Evolutionary conservation across 257 asterid genomes (phyloP).

Genomic region (Solanum commersonii): DNA sequence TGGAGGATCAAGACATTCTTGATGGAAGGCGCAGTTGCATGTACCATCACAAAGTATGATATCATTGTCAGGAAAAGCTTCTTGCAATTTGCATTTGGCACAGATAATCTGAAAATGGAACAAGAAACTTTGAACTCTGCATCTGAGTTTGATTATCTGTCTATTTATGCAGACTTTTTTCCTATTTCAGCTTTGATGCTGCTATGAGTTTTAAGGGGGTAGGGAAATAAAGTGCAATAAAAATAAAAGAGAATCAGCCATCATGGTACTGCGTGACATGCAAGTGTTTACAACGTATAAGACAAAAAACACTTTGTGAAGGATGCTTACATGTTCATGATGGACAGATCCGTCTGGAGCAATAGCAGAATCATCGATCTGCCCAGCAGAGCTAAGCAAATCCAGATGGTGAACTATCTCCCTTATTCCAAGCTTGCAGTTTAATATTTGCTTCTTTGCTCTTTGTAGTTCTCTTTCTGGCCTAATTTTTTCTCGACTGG

Average conservation of each 20-base stretch:
- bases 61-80: conserved; percentile 81
- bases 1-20: conserved; percentile 91
- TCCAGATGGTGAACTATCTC: conserved; percentile 82
- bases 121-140: conserved; percentile 7
- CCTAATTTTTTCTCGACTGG: conserved; percentile 89
- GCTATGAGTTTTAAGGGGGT: not conserved
- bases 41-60: conserved; percentile 95
- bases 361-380: conserved; percentile 50
- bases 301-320: not conserved
- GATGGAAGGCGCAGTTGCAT: conserved; percentile 93
- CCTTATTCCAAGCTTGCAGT: conserved; percentile 91
- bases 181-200: not conserved
- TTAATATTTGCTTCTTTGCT: conserved; percentile 73
- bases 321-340: conserved; percentile 66
- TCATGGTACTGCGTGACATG: not conserved
- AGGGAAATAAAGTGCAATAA: not conserved
- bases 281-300: not conserved
- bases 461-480: conserved; percentile 85
- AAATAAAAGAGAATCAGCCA: not conserved
- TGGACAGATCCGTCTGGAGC: conserved; percentile 92
- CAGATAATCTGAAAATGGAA: conserved; percentile 61
- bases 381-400: conserved; percentile 74
- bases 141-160: not conserved
- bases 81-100: conserved; percentile 79
- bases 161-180: not conserved